Evolutionary conservation across 768 basidiomycete genomes (phyloP), one percentile per base, ranked within the genome.

Genomic region (Steccherinum ochraceum): DNA sequence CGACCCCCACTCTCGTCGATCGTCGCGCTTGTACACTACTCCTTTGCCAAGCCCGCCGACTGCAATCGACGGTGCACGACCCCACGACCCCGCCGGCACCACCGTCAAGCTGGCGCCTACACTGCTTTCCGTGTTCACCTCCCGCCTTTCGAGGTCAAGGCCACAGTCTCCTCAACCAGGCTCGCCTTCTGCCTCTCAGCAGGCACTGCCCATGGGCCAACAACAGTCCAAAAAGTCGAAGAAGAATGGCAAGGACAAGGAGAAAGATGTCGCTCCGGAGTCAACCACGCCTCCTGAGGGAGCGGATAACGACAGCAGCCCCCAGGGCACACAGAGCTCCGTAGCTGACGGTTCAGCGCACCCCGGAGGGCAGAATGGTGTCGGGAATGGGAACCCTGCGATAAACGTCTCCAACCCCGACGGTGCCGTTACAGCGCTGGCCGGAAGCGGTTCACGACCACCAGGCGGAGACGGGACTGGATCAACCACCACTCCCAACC

Each of bases 171-270:
- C 84, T 30, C 79, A 80, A 66, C 81, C 82, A 55, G 71, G 73
- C 57, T 71, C 80, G 13, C 71, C 73, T 1, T 48, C 69, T 0
- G 40, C 65, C 30, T 51, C 65, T 24, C 54, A 72, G 35, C 66
- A 67, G 64, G 67, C 72, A 57, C 65, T 72, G 55, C 75, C 72
- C 53, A 89, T 89, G 86, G 88, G 89, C 71, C 88, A 89, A 67
- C 84, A 86, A 71, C 80, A 83, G 62, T 90, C 87, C 58, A 89
- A 86, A 76, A 89, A 84, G 77, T 70, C 78, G 59, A 86, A 80
- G 77, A 87, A 84, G 71, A 68, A 71, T 48, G 68, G 71, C 52
- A 88, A 82, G 69, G 88, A 89, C 67, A 81, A 80, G 69, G 84
- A 82, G 58, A 78, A 73, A 63, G 78, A 84, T 45, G 60, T 56